Evolutionary conservation across 2,329 filamentous ascomycete genomes (phyloP), one percentile per base, ranked within the genome.

Genomic region (Ilyonectria robusta): DNA sequence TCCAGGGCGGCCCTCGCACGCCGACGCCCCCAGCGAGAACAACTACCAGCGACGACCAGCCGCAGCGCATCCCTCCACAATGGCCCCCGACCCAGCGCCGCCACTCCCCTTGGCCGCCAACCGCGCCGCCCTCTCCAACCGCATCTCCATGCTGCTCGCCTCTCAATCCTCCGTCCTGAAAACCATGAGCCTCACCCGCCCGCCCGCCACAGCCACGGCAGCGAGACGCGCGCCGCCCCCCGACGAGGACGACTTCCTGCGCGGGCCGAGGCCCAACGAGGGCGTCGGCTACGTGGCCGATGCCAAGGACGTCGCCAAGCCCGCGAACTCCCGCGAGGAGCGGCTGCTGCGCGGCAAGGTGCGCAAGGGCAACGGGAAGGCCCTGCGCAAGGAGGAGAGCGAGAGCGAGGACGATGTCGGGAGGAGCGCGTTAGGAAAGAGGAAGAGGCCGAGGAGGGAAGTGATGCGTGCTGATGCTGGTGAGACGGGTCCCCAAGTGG

Each of bases 221-320:
- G 15, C 31, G 37, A 46, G 21, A 17, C 59, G 67, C 26, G 26
- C 62, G 35, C 57, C 66, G 15, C 21, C 40, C 46, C n/a, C 40
- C 59, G 67, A 70, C 26, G 70, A 76, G 55, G 75, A 77, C 19
- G 76, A 79, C 59, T 56, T 78, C 33, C 68, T 71, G 9, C 69
- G 69, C 4, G 67, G 58, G 11, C 35, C 70, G 31, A 69, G 71
- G 42, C 76, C 77, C 42, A 84, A 84, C 72, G 78, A 80, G 26
- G 84, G 84, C 40, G 70, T 85, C 10, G 84, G 84, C 9, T 84
- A 81, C 72, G 73, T 77, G 10, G 71, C 79, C 3, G 70, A 78
- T 7, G 62, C 59, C 7, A 75, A 73, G 17, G 59, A 72, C 29
- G 60, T 72, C 10, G 62, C 72, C 42, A 72, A 71, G 31, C 69